Percentiles rank a stretch among this genome's conserved stretches.
Conservation (phyloP, 2,329 filamentous ascomycete species). For the Colletotrichum sublineola region DNA sequence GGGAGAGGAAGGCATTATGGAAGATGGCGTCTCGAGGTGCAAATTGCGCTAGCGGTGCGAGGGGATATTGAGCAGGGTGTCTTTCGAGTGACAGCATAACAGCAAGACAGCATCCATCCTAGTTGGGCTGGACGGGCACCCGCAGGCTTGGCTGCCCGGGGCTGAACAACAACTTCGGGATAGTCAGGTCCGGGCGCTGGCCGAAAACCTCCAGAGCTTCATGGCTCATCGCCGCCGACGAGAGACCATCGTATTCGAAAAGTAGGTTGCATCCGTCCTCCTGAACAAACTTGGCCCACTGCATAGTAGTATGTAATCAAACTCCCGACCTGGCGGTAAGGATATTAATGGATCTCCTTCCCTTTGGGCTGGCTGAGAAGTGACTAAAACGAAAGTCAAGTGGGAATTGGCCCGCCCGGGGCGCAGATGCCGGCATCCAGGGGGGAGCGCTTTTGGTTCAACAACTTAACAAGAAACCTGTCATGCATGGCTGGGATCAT, state of each 20-base stretch:
- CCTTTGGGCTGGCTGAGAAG: slow-evolving; percentile 15
- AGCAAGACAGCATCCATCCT: background rate
- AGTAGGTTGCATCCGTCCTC: slow-evolving; percentile 6
- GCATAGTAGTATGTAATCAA: slow-evolving; percentile 34
- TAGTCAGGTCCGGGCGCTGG: slow-evolving; percentile 19
- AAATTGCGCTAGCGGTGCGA: slow-evolving; percentile 24
- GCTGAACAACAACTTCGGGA: slow-evolving; percentile 18
- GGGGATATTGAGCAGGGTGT: slow-evolving; percentile 2
- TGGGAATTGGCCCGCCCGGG: slow-evolving; percentile 39
- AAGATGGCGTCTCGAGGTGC: slow-evolving; percentile 25
- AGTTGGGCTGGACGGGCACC: slow-evolving; percentile 19
- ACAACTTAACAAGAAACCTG: slow-evolving; percentile 36
- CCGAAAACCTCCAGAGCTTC: slow-evolving; percentile 13
- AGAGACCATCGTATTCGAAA: slow-evolving; percentile 19
- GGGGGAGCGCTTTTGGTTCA: slow-evolving; percentile 30
- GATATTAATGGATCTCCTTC: slow-evolving; percentile 15
- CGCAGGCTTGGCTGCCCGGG: slow-evolving; percentile 17
- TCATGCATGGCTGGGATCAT: slow-evolving; percentile 22
- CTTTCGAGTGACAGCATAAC: background rate
- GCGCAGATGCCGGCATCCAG: slow-evolving; percentile 39
- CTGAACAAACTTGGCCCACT: slow-evolving; percentile 11
- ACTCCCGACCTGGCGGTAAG: slow-evolving; percentile 27
- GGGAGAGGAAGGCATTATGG: slow-evolving; percentile 25
- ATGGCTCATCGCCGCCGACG: background rate
- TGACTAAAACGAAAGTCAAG: slow-evolving; percentile 31